A percentile compares a stretch with the other conserved stretches of the same genome.
These are phyloP conservation scores for Cutaneotrichosporon sp. DNA, from an alignment of 1,284 basidiomycete species.

Conservation along the genomic window DNA sequence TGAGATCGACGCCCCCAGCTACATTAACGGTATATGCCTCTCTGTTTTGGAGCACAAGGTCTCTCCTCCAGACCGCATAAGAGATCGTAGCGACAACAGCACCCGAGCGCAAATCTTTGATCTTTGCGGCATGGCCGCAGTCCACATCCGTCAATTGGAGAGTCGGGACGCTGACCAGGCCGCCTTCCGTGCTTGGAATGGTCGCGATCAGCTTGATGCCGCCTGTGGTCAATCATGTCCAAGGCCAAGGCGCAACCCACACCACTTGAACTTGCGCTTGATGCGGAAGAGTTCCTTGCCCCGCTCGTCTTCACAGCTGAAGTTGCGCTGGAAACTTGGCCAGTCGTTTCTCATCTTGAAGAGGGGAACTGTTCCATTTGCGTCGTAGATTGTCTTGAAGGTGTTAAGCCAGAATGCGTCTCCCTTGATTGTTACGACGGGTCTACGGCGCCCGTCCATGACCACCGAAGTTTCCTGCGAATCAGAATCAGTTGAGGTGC, in stretches of 20 bases:
- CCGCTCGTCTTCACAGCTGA: neutral
- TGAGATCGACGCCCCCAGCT: neutral
- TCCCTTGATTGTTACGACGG: neutral
- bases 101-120: neutral
- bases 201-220: too few species aligned
- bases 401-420: neutral
- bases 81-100: neutral
- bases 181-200: neutral
- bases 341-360: conserved; percentile 6
- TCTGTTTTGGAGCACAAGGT: neutral
- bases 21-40: neutral
- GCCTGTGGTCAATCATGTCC: too few species aligned
- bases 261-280: neutral
- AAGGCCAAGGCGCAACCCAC: neutral
- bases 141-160: neutral
- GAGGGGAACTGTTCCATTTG: neutral
- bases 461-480: neutral
- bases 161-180: too few species aligned
- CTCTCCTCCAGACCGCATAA: neutral
- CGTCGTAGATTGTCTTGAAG: neutral
- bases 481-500: neutral
- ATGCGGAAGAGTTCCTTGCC: neutral
- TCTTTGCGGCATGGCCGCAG: neutral
- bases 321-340: neutral
- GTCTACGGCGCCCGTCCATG: neutral